A percentile compares a stretch with the other conserved stretches of the same genome.
phyloP scores from a whole-genome alignment of 768 basidiomycete species.

The Termitomyces sp. region DNA sequence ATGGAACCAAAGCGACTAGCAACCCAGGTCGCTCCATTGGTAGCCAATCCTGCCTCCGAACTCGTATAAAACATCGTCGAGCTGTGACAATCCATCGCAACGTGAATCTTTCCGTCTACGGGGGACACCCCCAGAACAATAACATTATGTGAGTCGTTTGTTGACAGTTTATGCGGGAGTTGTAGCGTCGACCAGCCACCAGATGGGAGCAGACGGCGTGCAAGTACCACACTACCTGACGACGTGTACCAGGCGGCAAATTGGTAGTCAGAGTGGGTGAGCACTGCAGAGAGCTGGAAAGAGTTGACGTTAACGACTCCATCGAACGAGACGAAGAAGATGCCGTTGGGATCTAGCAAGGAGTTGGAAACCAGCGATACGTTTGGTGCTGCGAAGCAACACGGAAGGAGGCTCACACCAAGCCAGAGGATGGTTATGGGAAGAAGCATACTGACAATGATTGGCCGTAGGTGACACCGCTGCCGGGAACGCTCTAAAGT shows the following conservation, averaged over 20 bases:
- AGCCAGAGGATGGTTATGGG: conserved; percentile 6
- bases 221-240: conserved; percentile 33
- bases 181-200: conserved; percentile 39
- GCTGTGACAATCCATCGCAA: conserved; percentile 45
- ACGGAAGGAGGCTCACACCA: conserved; percentile 6
- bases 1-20: conserved; percentile 39
- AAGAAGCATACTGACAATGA: conserved; percentile 5
- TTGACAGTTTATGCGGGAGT: conserved; percentile 36
- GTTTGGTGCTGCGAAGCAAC: conserved; percentile 30
- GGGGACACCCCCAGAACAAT: conserved; percentile 42
- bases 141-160: conserved; percentile 42
- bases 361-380: conserved; percentile 36
- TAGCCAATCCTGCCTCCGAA: conserved; percentile 36
- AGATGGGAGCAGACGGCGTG: conserved; percentile 35
- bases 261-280: conserved; percentile 37
- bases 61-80: conserved; percentile 38
- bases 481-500: background rate
- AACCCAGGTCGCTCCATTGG: conserved; percentile 38
- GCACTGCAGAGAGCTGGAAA: conserved; percentile 39
- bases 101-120: conserved; percentile 41
- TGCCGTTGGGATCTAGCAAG: conserved; percentile 33
- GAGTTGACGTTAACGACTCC: conserved; percentile 45
- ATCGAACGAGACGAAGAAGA: conserved; percentile 44
- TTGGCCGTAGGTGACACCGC: background rate
- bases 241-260: conserved; percentile 46